Conservation (phyloP, 257 asterid species). For the Capsicum rhomboideum region DNA sequence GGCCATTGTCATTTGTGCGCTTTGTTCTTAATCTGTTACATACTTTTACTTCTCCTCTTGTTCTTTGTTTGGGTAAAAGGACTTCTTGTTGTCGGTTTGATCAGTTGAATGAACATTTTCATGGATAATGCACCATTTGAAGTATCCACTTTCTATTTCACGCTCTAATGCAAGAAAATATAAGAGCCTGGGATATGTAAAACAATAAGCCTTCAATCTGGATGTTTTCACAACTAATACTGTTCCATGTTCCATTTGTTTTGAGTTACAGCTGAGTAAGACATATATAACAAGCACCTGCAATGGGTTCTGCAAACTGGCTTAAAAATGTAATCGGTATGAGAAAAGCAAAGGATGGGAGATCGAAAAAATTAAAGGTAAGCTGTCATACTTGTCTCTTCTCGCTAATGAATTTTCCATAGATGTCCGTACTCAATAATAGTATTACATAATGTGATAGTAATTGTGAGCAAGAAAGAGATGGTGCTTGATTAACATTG, state of each 20-base stretch:
- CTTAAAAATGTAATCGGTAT: slow-evolving; percentile 58
- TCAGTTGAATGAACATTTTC: not conserved
- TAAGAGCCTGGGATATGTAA: not conserved
- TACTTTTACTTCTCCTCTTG: not conserved
- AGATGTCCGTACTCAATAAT: not conserved
- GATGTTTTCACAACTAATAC: not conserved
- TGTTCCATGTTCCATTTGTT: not conserved
- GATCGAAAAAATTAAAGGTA: slow-evolving; percentile 49
- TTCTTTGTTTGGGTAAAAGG: not conserved
- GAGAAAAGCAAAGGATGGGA: slow-evolving; percentile 45
- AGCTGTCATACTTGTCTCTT: not conserved
- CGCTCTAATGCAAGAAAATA: not conserved
- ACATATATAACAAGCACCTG: slow-evolving; percentile 16
- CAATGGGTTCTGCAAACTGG: slow-evolving; percentile 77
- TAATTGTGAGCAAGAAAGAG: not conserved
- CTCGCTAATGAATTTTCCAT: not conserved
- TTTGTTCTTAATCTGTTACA: not conserved
- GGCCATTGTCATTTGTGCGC: not conserved
- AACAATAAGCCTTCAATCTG: not conserved
- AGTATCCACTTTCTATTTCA: not conserved
- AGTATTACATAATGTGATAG: not conserved
- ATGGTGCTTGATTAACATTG: not conserved
- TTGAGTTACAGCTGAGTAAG: slow-evolving; percentile 19
- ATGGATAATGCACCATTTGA: not conserved
- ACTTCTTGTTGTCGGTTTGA: not conserved